phyloP scores from a whole-genome alignment of 345 rosid genomes.

The Aquilaria malaccensis region DNA sequence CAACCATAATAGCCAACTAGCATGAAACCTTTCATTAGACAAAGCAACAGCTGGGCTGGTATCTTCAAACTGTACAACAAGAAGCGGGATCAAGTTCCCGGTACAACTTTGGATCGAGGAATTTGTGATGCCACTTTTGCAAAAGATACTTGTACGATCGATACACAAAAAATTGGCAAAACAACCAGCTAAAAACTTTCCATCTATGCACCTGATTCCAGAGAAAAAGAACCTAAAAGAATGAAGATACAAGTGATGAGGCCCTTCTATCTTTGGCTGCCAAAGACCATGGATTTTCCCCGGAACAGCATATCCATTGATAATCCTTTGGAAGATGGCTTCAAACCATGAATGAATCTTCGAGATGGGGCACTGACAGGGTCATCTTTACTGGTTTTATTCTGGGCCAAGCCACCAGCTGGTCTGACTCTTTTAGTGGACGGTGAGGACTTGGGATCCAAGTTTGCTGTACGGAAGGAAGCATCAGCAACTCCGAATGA shows the following conservation, averaged over 20 bases:
- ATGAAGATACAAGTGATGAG: too few relatives aligned
- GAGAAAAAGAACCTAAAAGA: constrained; percentile 2
- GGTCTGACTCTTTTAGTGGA: constrained; percentile 25
- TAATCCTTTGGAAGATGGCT: constrained; percentile 42
- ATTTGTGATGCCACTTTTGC: constrained; percentile 1
- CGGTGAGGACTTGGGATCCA: constrained; percentile 28
- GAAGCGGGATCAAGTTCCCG: not conserved
- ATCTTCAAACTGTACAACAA: constrained; percentile 18
- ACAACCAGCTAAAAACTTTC: not conserved
- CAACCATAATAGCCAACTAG: too few relatives aligned
- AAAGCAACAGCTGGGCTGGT: too few relatives aligned
- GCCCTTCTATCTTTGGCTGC: constrained; percentile 27
- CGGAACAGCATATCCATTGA: constrained; percentile 45
- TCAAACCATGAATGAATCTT: constrained; percentile 37
- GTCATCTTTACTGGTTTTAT: constrained; percentile 33
- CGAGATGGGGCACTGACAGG: constrained; percentile 31
- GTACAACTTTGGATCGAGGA: constrained; percentile 1
- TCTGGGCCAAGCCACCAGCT: constrained; percentile 31
- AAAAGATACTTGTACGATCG: constrained; percentile 7
- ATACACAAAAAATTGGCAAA: constrained; percentile 11
- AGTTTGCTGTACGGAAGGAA: constrained; percentile 24
- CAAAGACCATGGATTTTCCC: constrained; percentile 47
- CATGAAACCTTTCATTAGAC: too few relatives aligned
- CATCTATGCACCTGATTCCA: too few relatives aligned
- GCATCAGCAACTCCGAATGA: constrained; percentile 31